Percentiles rank a stretch among this genome's conserved stretches.
Evolutionary conservation across 495 filamentous ascomycete species (phyloP).

Genomic region (Aspergillus nanangensis): DNA sequence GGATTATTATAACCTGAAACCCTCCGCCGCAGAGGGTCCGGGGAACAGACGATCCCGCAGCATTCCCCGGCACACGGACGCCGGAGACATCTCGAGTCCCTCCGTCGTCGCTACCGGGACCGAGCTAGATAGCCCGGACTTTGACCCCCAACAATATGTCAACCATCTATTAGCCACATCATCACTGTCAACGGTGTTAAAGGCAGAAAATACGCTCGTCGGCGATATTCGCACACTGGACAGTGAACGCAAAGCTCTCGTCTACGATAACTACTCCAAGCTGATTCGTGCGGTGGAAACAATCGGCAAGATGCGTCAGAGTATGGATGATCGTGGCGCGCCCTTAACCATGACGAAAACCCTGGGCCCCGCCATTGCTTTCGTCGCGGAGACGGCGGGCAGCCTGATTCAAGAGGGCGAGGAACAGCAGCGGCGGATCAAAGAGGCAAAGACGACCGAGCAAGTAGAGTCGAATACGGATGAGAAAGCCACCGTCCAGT

Average conservation of each 20-base stretch:
- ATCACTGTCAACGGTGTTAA: conserved; percentile 62
- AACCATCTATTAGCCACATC: conserved; percentile 42
- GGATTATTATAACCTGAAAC: conserved; percentile 88
- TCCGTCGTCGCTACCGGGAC: conserved; percentile 30
- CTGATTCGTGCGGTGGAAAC: conserved; percentile 93
- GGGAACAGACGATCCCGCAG: conserved; percentile 29
- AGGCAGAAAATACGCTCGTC: conserved; percentile 50
- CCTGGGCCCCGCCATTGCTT: conserved; percentile 69
- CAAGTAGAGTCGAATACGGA: conserved; percentile 35
- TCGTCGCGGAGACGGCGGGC: conserved; percentile 75
- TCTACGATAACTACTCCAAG: conserved; percentile 98
- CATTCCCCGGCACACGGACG: conserved; percentile 37
- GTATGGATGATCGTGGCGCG: conserved; percentile 46
- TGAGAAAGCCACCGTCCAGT: conserved; percentile 64
- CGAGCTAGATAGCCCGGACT: conserved; percentile 45
- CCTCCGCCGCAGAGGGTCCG: conserved; percentile 31
- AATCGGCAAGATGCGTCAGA: conserved; percentile 63
- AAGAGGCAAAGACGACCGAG: conserved; percentile 29
- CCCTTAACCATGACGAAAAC: conserved; percentile 54
- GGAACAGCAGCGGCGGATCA: conserved; percentile 31
- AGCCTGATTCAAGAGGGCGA: conserved; percentile 55
- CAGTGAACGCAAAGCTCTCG: conserved; percentile 91
- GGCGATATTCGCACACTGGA: conserved; percentile 83
- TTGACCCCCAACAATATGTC: conserved; percentile 42
- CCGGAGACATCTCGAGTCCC: conserved; percentile 28